These are phyloP conservation scores for Pyrenophora tritici-repentis DNA, from an alignment of 2,329 filamentous ascomycete genomes.

Conservation along the genomic window DNA sequence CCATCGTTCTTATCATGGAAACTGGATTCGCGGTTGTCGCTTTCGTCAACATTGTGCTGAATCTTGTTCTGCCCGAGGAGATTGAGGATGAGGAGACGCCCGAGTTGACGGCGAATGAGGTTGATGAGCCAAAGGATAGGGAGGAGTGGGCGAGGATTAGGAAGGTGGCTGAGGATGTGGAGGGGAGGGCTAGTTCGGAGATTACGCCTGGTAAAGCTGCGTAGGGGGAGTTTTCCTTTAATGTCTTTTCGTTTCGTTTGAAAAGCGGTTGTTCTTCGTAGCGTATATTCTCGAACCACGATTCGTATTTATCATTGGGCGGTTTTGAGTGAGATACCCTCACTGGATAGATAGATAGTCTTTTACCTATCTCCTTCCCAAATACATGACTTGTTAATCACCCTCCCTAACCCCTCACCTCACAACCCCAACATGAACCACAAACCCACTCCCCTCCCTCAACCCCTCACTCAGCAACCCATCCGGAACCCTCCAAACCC, in stretches of 20 bases:
- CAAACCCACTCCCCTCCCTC: slow-evolving; percentile 71
- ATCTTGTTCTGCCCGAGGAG: slow-evolving; percentile 74
- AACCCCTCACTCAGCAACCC: slow-evolving; percentile 63
- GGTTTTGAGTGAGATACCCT: too few species aligned
- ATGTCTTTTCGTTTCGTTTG: too few species aligned
- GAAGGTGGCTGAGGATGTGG: slow-evolving; percentile 27
- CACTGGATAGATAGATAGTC: too few species aligned
- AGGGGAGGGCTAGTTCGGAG: slow-evolving; percentile 19
- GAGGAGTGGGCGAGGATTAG: slow-evolving; percentile 50
- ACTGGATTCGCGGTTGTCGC: slow-evolving; percentile 74
- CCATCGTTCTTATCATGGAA: slow-evolving; percentile 56
- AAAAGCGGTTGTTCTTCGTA: too few species aligned
- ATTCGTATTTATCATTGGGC: too few species aligned
- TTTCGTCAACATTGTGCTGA: slow-evolving; percentile 72
- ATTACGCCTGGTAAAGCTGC: slow-evolving; percentile 18
- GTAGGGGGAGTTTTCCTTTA: slow-evolving; percentile 1
- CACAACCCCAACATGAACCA: slow-evolving; percentile 72
- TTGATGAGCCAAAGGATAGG: slow-evolving; percentile 45
- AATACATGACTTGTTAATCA: too few species aligned
- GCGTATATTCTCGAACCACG: too few species aligned
- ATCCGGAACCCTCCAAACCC: slow-evolving; percentile 76
- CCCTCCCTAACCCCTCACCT: too few species aligned
- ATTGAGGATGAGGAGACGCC: slow-evolving; percentile 65
- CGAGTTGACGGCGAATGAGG: slow-evolving; percentile 50
- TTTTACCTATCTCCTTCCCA: too few species aligned